Conservation (phyloP, 306 rosid species). For the cucumber (Cucumis sativus) region DNA sequence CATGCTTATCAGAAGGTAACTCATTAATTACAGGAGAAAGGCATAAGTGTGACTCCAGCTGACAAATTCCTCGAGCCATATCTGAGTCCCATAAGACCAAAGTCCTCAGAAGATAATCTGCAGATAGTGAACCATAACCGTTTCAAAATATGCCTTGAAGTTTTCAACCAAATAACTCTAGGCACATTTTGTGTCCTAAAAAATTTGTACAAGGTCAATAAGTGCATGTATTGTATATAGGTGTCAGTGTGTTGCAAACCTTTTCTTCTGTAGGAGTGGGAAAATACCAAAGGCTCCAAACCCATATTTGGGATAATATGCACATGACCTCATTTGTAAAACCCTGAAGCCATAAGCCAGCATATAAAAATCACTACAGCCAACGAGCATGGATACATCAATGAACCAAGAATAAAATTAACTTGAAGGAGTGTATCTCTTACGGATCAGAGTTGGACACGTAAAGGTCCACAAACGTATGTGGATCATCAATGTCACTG, state of each 20-base stretch:
- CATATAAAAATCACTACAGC: not conserved
- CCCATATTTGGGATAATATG: slow-evolving; percentile 74
- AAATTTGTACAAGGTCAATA: not conserved
- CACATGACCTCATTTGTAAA: slow-evolving; percentile 65
- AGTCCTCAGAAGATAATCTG: slow-evolving; percentile 63
- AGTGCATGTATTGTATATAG: not conserved
- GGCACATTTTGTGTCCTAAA: not conserved
- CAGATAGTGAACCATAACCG: slow-evolving; percentile 21
- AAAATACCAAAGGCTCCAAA: slow-evolving; percentile 82
- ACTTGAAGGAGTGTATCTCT: slow-evolving; percentile 25
- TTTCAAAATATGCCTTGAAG: slow-evolving; percentile 18
- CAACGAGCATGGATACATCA: not conserved
- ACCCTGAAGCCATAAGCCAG: slow-evolving; percentile 37
- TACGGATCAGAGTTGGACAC: slow-evolving; percentile 76
- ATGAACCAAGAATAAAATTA: not conserved
- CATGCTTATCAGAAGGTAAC: slow-evolving; percentile 1
- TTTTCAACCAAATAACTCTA: slow-evolving; percentile 9
- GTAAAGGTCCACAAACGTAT: slow-evolving; percentile 74
- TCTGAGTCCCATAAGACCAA: slow-evolving; percentile 76
- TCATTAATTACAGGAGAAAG: slow-evolving; percentile 40
- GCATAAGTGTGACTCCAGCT: slow-evolving; percentile 55
- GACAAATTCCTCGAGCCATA: slow-evolving; percentile 76
- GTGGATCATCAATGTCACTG: slow-evolving; percentile 85
- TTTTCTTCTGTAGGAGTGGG: slow-evolving; percentile 59
- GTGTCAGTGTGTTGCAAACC: slow-evolving; percentile 35